A percentile compares a stretch with the other conserved stretches of the same genome.
These are phyloP conservation scores for Periconia macrospinosa DNA, from an alignment of 2,329 filamentous ascomycete species.

Conservation along the genomic window DNA sequence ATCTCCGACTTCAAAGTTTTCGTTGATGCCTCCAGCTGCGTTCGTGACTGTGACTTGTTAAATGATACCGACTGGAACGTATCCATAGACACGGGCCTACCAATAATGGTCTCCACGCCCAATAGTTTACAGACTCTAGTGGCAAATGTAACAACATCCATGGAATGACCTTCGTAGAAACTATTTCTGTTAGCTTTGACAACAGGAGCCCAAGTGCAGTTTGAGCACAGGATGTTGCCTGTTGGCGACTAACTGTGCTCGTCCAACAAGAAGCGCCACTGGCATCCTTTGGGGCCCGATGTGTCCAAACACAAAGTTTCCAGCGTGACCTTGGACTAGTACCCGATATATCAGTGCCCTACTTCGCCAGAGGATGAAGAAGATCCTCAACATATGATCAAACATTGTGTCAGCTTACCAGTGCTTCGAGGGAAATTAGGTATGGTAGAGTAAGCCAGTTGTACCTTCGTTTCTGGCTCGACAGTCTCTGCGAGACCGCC, in stretches of 20 bases:
- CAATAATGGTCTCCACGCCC: slow-evolving; percentile 62
- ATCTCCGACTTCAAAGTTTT: slow-evolving; percentile 65
- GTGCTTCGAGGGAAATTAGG: slow-evolving; percentile 64
- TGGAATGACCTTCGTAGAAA: slow-evolving; percentile 69
- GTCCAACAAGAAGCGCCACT: slow-evolving; percentile 65
- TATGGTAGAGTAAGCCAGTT: slow-evolving; percentile 61
- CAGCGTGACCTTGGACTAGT: slow-evolving; percentile 61
- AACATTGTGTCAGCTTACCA: slow-evolving; percentile 50
- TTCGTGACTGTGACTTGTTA: slow-evolving; percentile 59
- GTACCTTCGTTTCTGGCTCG: slow-evolving; percentile 52
- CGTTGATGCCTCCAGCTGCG: slow-evolving; percentile 66
- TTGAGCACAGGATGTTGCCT: neutral
- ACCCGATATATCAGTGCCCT: slow-evolving; percentile 3
- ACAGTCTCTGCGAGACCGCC: slow-evolving; percentile 63
- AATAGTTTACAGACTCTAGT: slow-evolving; percentile 65
- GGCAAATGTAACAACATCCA: slow-evolving; percentile 65
- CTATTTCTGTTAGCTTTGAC: slow-evolving; percentile 41
- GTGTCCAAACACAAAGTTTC: slow-evolving; percentile 66
- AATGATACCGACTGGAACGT: slow-evolving; percentile 7
- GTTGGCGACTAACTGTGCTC: slow-evolving; percentile 59
- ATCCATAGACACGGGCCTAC: slow-evolving; percentile 36
- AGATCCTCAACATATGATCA: neutral
- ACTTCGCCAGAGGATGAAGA: neutral
- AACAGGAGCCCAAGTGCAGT: neutral
- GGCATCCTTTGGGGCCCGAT: slow-evolving; percentile 57